Conservation (phyloP, 2,329 filamentous ascomycete species). For the Xylariales sp. region DNA sequence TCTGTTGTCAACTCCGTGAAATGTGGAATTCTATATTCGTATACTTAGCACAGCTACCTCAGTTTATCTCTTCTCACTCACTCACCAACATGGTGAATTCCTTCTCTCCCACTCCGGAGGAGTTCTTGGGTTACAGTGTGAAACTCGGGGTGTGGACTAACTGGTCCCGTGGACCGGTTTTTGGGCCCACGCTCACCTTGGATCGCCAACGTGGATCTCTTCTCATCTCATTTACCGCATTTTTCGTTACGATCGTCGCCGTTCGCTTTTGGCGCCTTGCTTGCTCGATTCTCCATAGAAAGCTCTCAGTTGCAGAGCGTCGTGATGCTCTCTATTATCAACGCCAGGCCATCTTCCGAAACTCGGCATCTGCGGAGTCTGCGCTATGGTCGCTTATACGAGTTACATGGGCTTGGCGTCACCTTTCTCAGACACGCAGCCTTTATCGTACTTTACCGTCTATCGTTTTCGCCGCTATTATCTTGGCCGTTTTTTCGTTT, state of each 20-base stretch:
- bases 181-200: slow-evolving; percentile 16
- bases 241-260: slow-evolving; percentile 21
- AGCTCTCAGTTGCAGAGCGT: not conserved
- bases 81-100: no score
- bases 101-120: no score
- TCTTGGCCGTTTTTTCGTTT: not conserved
- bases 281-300: slow-evolving; percentile 9
- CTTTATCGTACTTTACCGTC: not conserved
- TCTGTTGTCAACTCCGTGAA: no score
- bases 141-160: slow-evolving; percentile 21
- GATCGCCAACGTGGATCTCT: slow-evolving; percentile 1
- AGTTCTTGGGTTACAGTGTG: slow-evolving; percentile 3
- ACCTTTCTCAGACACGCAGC: not conserved
- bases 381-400: not conserved
- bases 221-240: slow-evolving; percentile 23
- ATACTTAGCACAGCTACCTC: no score
- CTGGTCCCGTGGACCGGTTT: slow-evolving; percentile 22
- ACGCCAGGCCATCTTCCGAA: slow-evolving; percentile 23
- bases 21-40: no score
- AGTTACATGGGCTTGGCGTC: slow-evolving; percentile 14
- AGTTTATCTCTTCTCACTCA: no score
- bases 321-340: slow-evolving; percentile 19
- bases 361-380: slow-evolving; percentile 8
- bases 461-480: not conserved
- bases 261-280: slow-evolving; percentile 15